Percentiles rank a stretch among this genome's conserved stretches.
Evolutionary conservation across 2,329 filamentous ascomycete genomes (phyloP).

Genomic region (Pleurostoma richardsiae): DNA sequence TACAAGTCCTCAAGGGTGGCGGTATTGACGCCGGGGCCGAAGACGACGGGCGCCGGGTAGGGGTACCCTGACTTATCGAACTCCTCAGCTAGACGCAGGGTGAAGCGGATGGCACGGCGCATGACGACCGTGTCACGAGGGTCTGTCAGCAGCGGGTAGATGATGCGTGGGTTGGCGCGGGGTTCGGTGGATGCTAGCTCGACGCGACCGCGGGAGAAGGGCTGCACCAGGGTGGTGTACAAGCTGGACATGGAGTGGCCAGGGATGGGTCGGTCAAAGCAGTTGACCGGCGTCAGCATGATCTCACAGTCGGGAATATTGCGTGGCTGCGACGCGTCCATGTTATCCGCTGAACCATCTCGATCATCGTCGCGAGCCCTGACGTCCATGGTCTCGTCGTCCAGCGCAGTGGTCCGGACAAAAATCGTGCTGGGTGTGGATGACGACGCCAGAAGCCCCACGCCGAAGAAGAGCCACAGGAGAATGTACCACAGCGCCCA

Average conservation of each 20-base stretch:
- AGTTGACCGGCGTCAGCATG: conserved; percentile 31
- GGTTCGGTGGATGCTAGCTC: conserved; percentile 28
- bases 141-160: conserved; percentile 23
- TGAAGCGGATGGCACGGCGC: conserved; percentile 21
- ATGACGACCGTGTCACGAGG: conserved; percentile 17
- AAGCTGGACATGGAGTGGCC: conserved; percentile 16
- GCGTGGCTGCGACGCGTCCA: conserved; percentile 10
- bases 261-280: conserved; percentile 16
- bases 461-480: conserved; percentile 20
- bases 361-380: background rate
- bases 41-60: conserved; percentile 13
- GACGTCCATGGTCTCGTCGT: conserved; percentile 18
- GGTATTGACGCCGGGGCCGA: conserved; percentile 17
- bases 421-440: conserved; percentile 16
- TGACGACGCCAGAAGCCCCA: conserved; percentile 14
- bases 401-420: conserved; percentile 17
- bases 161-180: conserved; percentile 20
- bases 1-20: background rate
- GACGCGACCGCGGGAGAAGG: conserved; percentile 21
- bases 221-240: conserved; percentile 20
- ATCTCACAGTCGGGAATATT: conserved; percentile 25
- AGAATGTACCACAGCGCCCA: conserved; percentile 19
- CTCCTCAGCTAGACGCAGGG: conserved; percentile 20
- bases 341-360: conserved; percentile 6
- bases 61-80: conserved; percentile 20